Base-by-base conservation (phyloP, 1,139 yeast species). In the Wickerhamiella pararugosa region DNA sequence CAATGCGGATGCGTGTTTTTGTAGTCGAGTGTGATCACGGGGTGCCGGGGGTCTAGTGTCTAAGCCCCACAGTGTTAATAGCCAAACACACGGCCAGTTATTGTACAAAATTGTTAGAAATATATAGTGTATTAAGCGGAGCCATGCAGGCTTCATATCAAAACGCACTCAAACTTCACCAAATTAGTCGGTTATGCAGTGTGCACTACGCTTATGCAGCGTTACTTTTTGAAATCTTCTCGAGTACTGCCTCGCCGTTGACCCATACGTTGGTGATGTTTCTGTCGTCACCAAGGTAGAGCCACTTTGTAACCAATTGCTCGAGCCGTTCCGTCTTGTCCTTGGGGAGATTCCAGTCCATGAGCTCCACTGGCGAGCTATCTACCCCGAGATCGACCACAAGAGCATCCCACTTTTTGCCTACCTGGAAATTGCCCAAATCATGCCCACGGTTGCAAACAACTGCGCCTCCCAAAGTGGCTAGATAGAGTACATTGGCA, bases 271-370 rank as follows among this genome's bases (percentile, higher is more conserved):
- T 67, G 9, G 64, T 56, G 36, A 92, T 77, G 58, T 90, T 90
- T 55, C 98, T 70, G 59, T 90, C 95, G 60, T 90, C 98, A 30
- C 97, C 98, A 46, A 76, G 73, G 57, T 84, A 90, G n/a, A 87
- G 65, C 98, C 98, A 90, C 58, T 84, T 86, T 43, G 83, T 83
- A 5, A 87, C 60, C 42, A 82, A 56, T 57, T 79, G 73, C 26
- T 63, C 65, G 56, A 72, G 65, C 44, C 65, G 65, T 10, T 51
- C 56, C 5, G 46, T 40, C 9, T 47, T 36, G 32, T 47, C 46
- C 7, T 40, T 41, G 25, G 59, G 59, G 29, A 48, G 30, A 44
- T 80, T 92, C 79, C 87, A 81, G 4, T 68, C 71, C 56, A 86
- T 87, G 1, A 81, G 62, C 55, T 87, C 95, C 25, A 86, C 70